Evolutionary conservation across 1,284 basidiomycete species (phyloP).

Genomic region (Puccinia hordei): DNA sequence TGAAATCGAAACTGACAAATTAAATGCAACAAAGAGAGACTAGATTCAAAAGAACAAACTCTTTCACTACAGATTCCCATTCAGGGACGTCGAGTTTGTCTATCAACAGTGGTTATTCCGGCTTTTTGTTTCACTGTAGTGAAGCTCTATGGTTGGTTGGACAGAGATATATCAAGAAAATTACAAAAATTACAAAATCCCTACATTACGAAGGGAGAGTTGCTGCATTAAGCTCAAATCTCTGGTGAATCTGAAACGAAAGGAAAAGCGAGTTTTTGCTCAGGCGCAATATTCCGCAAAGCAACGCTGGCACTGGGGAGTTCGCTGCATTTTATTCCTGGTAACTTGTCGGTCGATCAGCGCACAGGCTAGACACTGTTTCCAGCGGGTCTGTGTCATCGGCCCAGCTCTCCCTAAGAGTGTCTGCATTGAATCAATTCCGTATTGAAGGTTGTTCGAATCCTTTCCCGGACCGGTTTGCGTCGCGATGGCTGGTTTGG

Average conservation of each 20-base stretch:
- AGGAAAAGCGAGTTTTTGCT: background rate
- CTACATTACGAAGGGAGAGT: background rate
- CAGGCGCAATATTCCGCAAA: slow-evolving; percentile 43
- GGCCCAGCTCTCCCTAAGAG: slow-evolving; percentile 31
- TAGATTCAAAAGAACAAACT: too few relatives aligned
- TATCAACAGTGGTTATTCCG: too few relatives aligned
- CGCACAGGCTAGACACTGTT: slow-evolving; percentile 37
- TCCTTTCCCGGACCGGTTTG: slow-evolving; percentile 11
- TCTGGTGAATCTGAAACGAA: background rate
- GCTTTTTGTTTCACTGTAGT: too few relatives aligned
- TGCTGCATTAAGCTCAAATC: background rate
- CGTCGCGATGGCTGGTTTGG: slow-evolving; percentile 41
- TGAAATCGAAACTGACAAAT: too few relatives aligned
- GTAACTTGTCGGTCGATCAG: slow-evolving; percentile 39
- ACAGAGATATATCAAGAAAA: background rate
- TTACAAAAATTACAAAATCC: background rate
- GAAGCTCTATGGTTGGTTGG: background rate
- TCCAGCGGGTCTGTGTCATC: slow-evolving; percentile 19
- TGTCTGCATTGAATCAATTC: background rate
- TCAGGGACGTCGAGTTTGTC: too few relatives aligned
- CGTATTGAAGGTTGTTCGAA: slow-evolving; percentile 2
- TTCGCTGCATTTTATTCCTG: background rate
- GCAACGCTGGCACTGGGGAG: slow-evolving; percentile 40
- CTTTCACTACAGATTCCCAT: too few relatives aligned
- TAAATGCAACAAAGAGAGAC: too few relatives aligned